Evolutionary conservation across 1,284 basidiomycete genomes (phyloP), one percentile per base, ranked within the genome.

Genomic region (Erythrobasidium hasegawianum): DNA sequence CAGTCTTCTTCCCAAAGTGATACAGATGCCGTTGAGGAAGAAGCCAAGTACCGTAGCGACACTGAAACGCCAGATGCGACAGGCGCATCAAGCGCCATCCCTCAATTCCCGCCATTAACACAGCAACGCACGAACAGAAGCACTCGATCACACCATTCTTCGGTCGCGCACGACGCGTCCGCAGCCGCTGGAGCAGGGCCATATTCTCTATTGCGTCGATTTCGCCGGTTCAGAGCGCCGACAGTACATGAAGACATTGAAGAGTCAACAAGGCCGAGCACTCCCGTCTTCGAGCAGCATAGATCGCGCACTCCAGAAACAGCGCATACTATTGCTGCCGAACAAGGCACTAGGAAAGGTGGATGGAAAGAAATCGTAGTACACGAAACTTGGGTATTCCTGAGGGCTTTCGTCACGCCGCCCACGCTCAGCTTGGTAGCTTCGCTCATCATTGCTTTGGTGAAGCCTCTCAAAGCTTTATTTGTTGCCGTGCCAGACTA

Each of bases 191-290:
- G 50, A 4, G 50, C 50, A 8, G 50, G 7, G 26, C 50, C 50
- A 7, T 53, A 53, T 53, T 53, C 50, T 26, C 50, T 53, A 4
- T 11, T 33, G 33, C 33, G 33, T 33, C 4, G 33, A 22, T 20
- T 53, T 20, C 3, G 50, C 4, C 50, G 50, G 3, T 20, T 24
- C n/a, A 53, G 18, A 29, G 18, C 50, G 26, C 14, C 16, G 16
- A 22, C 26, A 4, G 50, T 29, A 8, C 18, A 16, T 24, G 50
- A 53, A 29, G 26, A 20, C 8, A 27, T 53, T 8, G 50, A 53
- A 24, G 50, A 53, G 20, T 20, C 50, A n/a, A 53, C 50, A 7
- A 20, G 50, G 26, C 50, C 50, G 7, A 53, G 26, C 50, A 53
- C 50, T 5, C 50, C 22, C 24, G 43, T 47, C 14, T 14, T 47